These are phyloP conservation scores for Histomonas meleagridis DNA, from an alignment of 208 protist genomes.

Conservation along the genomic window DNA sequence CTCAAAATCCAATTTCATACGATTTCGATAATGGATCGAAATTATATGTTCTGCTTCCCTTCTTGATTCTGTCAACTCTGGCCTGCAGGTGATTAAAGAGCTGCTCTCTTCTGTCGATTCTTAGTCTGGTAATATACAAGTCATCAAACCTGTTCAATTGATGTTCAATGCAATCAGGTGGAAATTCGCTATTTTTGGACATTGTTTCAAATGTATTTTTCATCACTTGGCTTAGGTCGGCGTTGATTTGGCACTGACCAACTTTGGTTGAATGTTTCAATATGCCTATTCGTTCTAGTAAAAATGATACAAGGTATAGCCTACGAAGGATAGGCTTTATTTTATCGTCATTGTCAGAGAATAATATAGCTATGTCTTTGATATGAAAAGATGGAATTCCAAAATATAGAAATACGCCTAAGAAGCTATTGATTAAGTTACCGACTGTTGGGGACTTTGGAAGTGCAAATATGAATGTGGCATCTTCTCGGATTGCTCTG, in stretches of 20 bases:
- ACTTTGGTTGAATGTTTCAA: background rate
- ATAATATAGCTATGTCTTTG: background rate
- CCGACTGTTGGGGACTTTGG: background rate
- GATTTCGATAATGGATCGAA: too few species aligned
- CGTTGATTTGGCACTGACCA: background rate
- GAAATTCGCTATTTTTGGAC: background rate
- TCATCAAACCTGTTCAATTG: constrained; percentile 3
- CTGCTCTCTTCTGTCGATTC: too few species aligned
- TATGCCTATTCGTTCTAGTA: background rate
- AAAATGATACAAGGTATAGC: background rate
- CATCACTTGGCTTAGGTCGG: background rate
- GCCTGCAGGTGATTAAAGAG: too few species aligned
- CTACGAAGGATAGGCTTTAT: background rate
- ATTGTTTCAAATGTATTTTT: background rate
- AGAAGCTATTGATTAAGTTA: background rate
- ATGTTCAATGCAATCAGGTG: background rate
- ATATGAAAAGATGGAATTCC: background rate
- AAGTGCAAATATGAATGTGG: background rate
- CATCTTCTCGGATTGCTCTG: background rate
- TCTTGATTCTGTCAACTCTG: too few species aligned
- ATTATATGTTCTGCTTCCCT: too few species aligned
- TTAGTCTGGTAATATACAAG: too few species aligned
- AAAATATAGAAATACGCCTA: background rate
- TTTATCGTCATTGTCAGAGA: background rate
- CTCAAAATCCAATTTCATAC: too few species aligned